Conservation (phyloP, 2,329 filamentous ascomycete species). For the Pezicula radicicola region DNA sequence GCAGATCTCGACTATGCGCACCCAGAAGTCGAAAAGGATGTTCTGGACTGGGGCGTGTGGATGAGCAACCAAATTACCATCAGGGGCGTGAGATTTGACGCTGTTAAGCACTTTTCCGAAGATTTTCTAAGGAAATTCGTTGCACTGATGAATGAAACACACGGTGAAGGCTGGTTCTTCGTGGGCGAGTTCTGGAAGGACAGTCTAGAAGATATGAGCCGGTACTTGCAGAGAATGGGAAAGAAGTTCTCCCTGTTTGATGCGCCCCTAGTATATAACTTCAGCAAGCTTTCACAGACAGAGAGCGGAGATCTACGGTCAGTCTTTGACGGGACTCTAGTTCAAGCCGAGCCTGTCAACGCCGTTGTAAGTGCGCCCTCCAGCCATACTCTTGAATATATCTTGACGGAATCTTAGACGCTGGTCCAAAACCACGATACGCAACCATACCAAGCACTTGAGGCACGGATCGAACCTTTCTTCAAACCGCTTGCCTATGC, state of each 20-base stretch:
- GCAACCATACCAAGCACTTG: conserved; percentile 59
- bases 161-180: conserved; percentile 55
- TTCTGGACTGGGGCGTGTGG: conserved; percentile 67
- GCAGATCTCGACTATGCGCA: conserved; percentile 66
- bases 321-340: conserved; percentile 60
- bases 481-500: conserved; percentile 73
- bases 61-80: conserved; percentile 58
- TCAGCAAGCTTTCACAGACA: conserved; percentile 55
- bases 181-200: conserved; percentile 70
- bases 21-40: conserved; percentile 60
- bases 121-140: conserved; percentile 67
- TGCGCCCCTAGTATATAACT: conserved; percentile 65
- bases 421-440: conserved; percentile 74
- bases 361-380: conserved; percentile 46
- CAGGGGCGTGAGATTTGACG: conserved; percentile 67
- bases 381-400: background rate
- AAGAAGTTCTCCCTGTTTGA: conserved; percentile 63
- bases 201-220: conserved; percentile 50
- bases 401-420: conserved; percentile 37
- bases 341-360: conserved; percentile 47
- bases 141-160: conserved; percentile 46
- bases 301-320: conserved; percentile 57
- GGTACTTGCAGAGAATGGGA: conserved; percentile 56
- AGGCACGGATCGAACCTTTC: conserved; percentile 58
- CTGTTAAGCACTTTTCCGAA: conserved; percentile 68